A percentile compares a stretch with the other conserved stretches of the same genome.
phyloP scores from a whole-genome alignment of 257 asterid genomes.

The Echium plantagineum region DNA sequence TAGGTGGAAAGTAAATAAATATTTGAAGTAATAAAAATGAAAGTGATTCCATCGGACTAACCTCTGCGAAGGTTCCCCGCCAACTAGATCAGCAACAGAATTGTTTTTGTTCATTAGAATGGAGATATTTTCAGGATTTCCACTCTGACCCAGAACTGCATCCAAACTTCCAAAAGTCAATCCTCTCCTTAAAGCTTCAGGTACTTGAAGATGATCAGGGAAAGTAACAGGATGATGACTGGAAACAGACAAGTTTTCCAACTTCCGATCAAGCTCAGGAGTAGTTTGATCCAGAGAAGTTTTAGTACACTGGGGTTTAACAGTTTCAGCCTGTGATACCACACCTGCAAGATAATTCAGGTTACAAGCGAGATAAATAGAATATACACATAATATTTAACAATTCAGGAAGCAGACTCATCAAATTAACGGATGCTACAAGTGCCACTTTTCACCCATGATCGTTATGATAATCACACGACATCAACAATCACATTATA shows the following conservation, averaged over 20 bases:
- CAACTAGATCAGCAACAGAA: constrained; percentile 14
- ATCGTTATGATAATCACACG: neutral
- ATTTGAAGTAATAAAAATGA: neutral
- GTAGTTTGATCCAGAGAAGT: constrained; percentile 13
- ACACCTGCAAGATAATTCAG: constrained; percentile 17
- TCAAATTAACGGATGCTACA: too few species aligned
- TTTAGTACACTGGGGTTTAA: constrained; percentile 14
- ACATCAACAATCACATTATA: neutral
- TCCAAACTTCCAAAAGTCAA: constrained; percentile 53
- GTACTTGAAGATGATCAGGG: constrained; percentile 47
- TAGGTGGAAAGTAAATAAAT: neutral
- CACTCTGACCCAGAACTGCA: constrained; percentile 16
- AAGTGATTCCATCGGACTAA: constrained; percentile 5
- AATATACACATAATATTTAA: too few species aligned
- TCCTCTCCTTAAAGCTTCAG: constrained; percentile 31
- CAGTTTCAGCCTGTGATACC: constrained; percentile 20
- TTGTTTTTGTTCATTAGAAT: constrained; percentile 12
- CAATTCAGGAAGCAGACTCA: too few species aligned
- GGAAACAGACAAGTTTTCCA: constrained; percentile 21
- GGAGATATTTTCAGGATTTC: constrained; percentile 12
- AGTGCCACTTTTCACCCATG: too few species aligned
- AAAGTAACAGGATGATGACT: constrained; percentile 34
- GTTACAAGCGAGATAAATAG: neutral
- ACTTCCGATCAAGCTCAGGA: constrained; percentile 29
- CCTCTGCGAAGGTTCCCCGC: constrained; percentile 27